phyloP scores from a whole-genome alignment of 2,329 filamentous ascomycete genomes.

The Aspergillus bombycis region DNA sequence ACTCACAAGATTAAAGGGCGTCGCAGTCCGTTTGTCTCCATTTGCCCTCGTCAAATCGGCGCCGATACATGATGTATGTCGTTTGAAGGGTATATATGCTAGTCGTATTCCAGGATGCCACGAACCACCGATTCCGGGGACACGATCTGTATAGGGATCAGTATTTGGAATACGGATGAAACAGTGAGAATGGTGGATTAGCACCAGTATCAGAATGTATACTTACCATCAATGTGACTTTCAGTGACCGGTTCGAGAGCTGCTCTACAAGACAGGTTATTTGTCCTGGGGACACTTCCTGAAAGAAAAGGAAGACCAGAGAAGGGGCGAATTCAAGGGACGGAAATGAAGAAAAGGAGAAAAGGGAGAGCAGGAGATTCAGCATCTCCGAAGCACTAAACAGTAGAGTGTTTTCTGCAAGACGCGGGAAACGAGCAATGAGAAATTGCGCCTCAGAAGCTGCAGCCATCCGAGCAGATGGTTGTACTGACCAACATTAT shows the following conservation, averaged over 20 bases:
- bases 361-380: not conserved
- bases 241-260: not conserved
- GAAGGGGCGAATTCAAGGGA: not conserved
- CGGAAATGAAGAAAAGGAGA: not conserved
- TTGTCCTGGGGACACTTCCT: not conserved
- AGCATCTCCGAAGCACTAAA: not conserved
- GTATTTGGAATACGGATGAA: constrained; percentile 3
- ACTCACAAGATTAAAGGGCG: not conserved
- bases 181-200: not conserved
- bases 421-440: constrained; percentile 6
- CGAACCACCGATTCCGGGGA: not conserved
- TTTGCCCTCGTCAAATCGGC: not conserved
- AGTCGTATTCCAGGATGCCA: constrained; percentile 1
- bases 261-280: not conserved
- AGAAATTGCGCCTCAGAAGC: constrained; percentile 14
- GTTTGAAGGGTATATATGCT: not conserved
- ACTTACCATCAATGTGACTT: not conserved
- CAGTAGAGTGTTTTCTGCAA: not conserved
- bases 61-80: not conserved
- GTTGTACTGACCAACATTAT: constrained; percentile 29
- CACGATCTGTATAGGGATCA: not conserved
- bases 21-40: not conserved
- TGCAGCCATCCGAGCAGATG: constrained; percentile 29
- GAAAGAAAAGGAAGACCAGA: not conserved
- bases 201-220: not conserved